Conservation (phyloP, 2,329 filamentous ascomycete species). For the Pseudogymnoascus sp. region DNA sequence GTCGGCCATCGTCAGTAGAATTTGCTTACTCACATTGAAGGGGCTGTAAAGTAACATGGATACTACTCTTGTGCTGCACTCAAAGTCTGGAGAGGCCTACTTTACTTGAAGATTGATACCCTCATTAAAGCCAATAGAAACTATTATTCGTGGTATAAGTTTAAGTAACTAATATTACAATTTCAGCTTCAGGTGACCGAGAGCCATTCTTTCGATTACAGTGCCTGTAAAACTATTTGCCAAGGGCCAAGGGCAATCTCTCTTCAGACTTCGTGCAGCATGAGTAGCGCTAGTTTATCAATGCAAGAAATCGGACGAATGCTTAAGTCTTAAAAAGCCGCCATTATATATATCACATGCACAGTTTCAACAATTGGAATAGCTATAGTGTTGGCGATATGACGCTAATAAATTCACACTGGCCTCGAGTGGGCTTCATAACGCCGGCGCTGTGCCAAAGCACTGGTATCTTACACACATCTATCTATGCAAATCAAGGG, state of each 20-base stretch:
- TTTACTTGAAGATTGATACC: background rate
- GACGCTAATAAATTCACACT: background rate
- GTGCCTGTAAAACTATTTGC: background rate
- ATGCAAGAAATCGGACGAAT: background rate
- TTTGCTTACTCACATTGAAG: background rate
- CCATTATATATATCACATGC: background rate
- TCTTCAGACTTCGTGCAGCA: background rate
- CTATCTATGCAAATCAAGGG: conserved; percentile 16
- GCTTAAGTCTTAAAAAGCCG: background rate
- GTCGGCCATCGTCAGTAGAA: background rate
- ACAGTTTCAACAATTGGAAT: background rate
- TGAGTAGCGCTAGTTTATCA: background rate
- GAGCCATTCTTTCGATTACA: background rate
- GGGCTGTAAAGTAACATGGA: background rate
- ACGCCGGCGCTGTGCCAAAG: background rate
- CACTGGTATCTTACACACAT: background rate
- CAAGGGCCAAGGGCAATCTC: background rate
- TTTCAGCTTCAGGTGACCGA: background rate
- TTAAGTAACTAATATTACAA: background rate
- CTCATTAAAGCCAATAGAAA: background rate
- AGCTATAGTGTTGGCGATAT: background rate
- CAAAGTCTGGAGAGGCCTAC: too few species aligned
- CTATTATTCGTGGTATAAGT: background rate
- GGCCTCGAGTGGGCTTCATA: background rate
- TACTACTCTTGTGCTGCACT: too few species aligned